A percentile compares a stretch with the other conserved stretches of the same genome.
phyloP scores from a whole-genome alignment of 2,329 filamentous ascomycete species.

The Massarina eburnea region DNA sequence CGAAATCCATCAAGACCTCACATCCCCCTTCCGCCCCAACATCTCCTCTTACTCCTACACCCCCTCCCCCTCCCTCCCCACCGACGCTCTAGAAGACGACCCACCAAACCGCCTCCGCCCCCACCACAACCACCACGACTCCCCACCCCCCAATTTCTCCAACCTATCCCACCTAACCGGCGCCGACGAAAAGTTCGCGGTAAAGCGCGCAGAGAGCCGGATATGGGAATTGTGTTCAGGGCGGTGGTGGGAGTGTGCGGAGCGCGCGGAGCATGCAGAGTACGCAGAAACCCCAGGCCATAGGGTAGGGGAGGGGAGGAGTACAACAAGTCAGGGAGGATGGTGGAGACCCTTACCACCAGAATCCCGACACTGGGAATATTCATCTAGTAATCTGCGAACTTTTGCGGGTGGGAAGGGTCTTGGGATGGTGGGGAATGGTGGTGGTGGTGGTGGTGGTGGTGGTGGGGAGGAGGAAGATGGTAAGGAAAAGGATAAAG shows the following conservation, averaged over 20 bases:
- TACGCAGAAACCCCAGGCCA: conserved; percentile 46
- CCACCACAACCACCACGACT: conserved; percentile 22
- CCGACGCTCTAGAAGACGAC: conserved; percentile 53
- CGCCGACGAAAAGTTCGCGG: conserved; percentile 80
- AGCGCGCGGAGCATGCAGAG: conserved; percentile 16
- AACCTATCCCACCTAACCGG: conserved; percentile 71
- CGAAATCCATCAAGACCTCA: conserved; percentile 77
- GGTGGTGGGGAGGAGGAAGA: not conserved
- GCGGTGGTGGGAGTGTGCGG: conserved; percentile 70
- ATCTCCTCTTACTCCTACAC: conserved; percentile 62
- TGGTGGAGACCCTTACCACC: conserved; percentile 71
- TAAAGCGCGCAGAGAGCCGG: conserved; percentile 73
- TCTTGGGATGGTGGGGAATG: not conserved
- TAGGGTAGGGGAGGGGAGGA: conserved; percentile 46
- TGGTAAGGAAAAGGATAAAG: conserved; percentile 3
- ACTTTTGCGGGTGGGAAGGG: too few relatives aligned
- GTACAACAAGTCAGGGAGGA: too few relatives aligned
- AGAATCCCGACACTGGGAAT: conserved; percentile 69
- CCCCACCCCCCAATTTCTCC: conserved; percentile 60
- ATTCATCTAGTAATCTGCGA: too few relatives aligned
- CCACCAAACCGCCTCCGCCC: conserved; percentile 47
- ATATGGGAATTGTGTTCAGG: conserved; percentile 79
- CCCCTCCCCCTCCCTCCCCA: conserved; percentile 43
- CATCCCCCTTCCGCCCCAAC: conserved; percentile 77
- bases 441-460: not conserved